phyloP scores from a whole-genome alignment of 2,329 filamentous ascomycete genomes.

The Neonectria ditissima region DNA sequence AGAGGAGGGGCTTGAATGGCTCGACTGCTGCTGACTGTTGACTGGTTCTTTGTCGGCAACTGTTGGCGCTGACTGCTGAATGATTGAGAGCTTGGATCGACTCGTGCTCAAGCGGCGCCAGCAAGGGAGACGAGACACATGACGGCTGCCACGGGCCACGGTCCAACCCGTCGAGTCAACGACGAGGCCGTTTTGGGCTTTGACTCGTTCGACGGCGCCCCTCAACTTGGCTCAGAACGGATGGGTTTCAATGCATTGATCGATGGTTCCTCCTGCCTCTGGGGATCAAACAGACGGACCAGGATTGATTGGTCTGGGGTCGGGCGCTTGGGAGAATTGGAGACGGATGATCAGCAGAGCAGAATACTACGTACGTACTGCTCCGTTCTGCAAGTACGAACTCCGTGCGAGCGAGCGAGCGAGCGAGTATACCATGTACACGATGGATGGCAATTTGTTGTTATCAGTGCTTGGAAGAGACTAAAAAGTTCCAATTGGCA shows the following conservation, averaged over 20 bases:
- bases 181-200: slow-evolving; percentile 11
- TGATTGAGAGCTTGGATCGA: slow-evolving; percentile 27
- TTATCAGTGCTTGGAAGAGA: background rate
- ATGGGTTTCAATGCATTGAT: slow-evolving; percentile 16
- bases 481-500: slow-evolving; percentile 2
- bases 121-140: slow-evolving; percentile 29
- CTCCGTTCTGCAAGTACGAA: background rate
- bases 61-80: slow-evolving; percentile 26
- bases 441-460: background rate
- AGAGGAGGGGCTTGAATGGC: slow-evolving; percentile 38
- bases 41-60: slow-evolving; percentile 35
- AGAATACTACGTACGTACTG: too few species aligned
- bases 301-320: slow-evolving; percentile 13
- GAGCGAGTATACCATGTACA: too few species aligned
- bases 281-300: slow-evolving; percentile 8
- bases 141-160: slow-evolving; percentile 11
- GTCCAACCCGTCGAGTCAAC: slow-evolving; percentile 6
- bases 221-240: slow-evolving; percentile 6
- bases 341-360: slow-evolving; percentile 9
- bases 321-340: slow-evolving; percentile 18
- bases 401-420: too few species aligned
- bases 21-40: slow-evolving; percentile 10
- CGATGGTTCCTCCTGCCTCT: slow-evolving; percentile 13
- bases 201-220: background rate
- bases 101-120: slow-evolving; percentile 1